Evolutionary conservation across 768 basidiomycete genomes (phyloP).

Genomic region (Mrakia gelida): DNA sequence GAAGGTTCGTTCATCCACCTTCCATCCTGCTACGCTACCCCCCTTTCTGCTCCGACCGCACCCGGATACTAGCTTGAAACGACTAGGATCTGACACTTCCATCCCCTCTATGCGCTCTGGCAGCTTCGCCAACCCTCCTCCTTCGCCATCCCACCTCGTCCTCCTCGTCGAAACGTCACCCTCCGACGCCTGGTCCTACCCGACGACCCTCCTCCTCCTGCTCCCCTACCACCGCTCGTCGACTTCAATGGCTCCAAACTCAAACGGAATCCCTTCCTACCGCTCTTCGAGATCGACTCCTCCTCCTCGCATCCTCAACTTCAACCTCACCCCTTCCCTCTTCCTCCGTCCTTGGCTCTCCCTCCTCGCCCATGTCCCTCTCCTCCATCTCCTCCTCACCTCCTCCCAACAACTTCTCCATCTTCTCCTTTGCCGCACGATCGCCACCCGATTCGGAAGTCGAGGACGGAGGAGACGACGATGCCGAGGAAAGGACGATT

Average conservation of each 20-base stretch:
- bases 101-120: neutral
- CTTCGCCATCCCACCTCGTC: neutral
- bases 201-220: slow-evolving; percentile 13
- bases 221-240: slow-evolving; percentile 17
- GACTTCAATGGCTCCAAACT: slow-evolving; percentile 18
- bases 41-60: neutral
- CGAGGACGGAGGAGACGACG: slow-evolving; percentile 3
- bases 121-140: neutral
- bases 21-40: neutral
- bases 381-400: neutral
- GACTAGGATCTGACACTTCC: neutral
- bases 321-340: neutral
- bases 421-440: neutral
- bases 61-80: no score
- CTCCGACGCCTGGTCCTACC: neutral
- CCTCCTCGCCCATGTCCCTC: neutral
- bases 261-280: slow-evolving; percentile 14
- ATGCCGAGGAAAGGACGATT: slow-evolving; percentile 3
- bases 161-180: slow-evolving; percentile 1
- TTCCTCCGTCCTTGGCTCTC: neutral
- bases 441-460: neutral
- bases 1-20: neutral
- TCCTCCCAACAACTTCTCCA: neutral
- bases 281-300: slow-evolving; percentile 18
- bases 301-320: slow-evolving; percentile 13